A percentile compares a stretch with the other conserved stretches of the same genome.
These are phyloP conservation scores for Phytopythium aichiense DNA, from an alignment of 352 stramenopile species.

Conservation along the genomic window DNA sequence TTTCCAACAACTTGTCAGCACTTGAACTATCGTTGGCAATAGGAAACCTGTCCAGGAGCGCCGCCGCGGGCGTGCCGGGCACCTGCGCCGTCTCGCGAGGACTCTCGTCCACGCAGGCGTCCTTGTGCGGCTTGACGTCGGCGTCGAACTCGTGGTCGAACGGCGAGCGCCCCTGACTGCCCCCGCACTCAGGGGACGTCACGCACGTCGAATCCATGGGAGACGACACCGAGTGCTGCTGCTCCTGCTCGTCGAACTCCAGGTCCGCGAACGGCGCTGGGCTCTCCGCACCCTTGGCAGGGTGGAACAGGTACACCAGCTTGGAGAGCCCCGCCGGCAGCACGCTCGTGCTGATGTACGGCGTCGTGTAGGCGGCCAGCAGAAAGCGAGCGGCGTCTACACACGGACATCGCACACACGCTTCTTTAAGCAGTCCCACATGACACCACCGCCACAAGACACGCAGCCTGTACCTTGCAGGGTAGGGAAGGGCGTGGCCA, in stretches of 20 bases:
- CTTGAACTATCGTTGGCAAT: conserved; percentile 72
- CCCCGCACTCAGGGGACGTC: conserved; percentile 69
- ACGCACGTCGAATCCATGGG: conserved; percentile 71
- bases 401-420: conserved; percentile 42
- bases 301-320: conserved; percentile 72
- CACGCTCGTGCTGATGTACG: conserved; percentile 77
- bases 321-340: conserved; percentile 66
- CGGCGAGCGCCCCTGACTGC: conserved; percentile 60
- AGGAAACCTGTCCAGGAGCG: conserved; percentile 46
- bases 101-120: conserved; percentile 42
- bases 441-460: conserved; percentile 24
- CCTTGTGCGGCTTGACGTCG: conserved; percentile 48
- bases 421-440: conserved; percentile 67
- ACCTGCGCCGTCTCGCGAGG: conserved; percentile 42
- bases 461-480: conserved; percentile 69
- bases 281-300: conserved; percentile 48
- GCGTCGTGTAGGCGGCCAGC: conserved; percentile 70
- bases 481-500: conserved; percentile 63
- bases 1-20: conserved; percentile 70
- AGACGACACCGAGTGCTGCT: conserved; percentile 32
- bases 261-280: conserved; percentile 36
- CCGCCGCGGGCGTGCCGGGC: conserved; percentile 18
- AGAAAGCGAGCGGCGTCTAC: conserved; percentile 78
- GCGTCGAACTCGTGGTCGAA: conserved; percentile 77
- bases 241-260: conserved; percentile 43